Base-by-base conservation (phyloP, 164 flowering plant species). In the Chloranthus sessilifolius region DNA sequence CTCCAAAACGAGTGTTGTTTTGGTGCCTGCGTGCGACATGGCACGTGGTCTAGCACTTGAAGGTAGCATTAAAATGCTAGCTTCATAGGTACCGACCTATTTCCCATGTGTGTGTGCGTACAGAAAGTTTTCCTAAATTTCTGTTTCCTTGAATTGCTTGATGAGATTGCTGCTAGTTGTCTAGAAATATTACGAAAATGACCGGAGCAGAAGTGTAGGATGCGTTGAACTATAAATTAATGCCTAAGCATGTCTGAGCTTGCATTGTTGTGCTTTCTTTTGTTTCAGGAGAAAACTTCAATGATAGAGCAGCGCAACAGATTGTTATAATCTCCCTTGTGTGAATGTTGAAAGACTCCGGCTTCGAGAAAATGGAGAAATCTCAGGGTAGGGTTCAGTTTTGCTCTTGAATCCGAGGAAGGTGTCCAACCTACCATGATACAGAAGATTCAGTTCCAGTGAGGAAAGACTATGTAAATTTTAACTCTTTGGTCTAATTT, bases 201-300 rank as follows among this genome's bases (percentile, higher is more conserved):
- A n/a, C n/a, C n/a, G n/a, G n/a, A n/a, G n/a, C n/a, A n/a, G n/a
- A n/a, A n/a, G n/a, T n/a, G n/a, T n/a, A n/a, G n/a, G n/a, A n/a
- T n/a, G n/a, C n/a, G n/a, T n/a, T n/a, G n/a, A n/a, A n/a, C n/a
- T n/a, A n/a, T n/a, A n/a, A n/a, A n/a, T n/a, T 10, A 12, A 31
- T 19, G 7, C 15, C 19, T 33, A 2, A 6, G 31, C 42, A 21
- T 12, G 25, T 26, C 24, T 10, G 47, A 33, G 26, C 20, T 20
- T 33, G 23, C 16, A 21, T 9, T 35, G 20, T 42, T 27, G 12
- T 23, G n/a, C 17, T 16, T 25, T 3, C 30, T n/a, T 37, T 30
- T 52, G 40, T 48, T 64, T 27, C 86, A 81, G 86, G 90, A 79
- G 56, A 78, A 51, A 61, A 63, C 54, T 53, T 26, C 76, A 38